Base-by-base conservation (phyloP, 2,329 filamentous ascomycete genomes). In the Alternaria atra region DNA sequence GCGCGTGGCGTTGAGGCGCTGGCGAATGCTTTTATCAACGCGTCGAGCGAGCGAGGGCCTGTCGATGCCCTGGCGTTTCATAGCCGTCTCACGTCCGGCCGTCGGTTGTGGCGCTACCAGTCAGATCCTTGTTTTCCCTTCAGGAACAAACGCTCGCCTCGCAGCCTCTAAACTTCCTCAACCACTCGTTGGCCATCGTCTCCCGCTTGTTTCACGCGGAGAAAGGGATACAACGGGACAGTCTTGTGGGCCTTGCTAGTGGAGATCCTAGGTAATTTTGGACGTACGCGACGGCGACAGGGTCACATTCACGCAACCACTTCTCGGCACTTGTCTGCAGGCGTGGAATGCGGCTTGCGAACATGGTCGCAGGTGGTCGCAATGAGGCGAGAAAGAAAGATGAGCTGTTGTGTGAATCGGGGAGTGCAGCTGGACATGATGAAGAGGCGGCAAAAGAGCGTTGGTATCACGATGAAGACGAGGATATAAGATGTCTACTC, bases 191-290 rank as follows among this genome's bases (percentile, higher is more conserved):
- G 73, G 73, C 59, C 67, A 61, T 66, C 64, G 60, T 55, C 63
- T 58, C 60, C 66, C 62, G 69, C 67, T 55, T 74, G 74, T 77
- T 77, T 77, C 74, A 76, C 66, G 58, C 74, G 67, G 67, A 55
- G 55, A 68, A 56, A 30, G 58, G 60, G 52, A 51, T 52, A 62
- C 66, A 63, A 52, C 60, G 60, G 64, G 70, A 65, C 66, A 61
- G 63, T 67, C 34, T 62, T 58, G 63, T 53, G 47, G 53, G 64
- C 72, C 74, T 64, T 73, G 73, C 64, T 68, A 62, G 60, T 54
- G 53, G 46, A 59, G 39, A 53, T 51, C 71, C 69, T 65, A 59
- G 55, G 62, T 63, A 70, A 69, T 72, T 52, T 69, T 64, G 55
- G 44, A 58, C 66, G 61, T 48, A 65, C 70, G 66, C 65, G 55